Evolutionary conservation across 257 asterid species (phyloP).

Genomic region (Rubia yunnanensis): DNA sequence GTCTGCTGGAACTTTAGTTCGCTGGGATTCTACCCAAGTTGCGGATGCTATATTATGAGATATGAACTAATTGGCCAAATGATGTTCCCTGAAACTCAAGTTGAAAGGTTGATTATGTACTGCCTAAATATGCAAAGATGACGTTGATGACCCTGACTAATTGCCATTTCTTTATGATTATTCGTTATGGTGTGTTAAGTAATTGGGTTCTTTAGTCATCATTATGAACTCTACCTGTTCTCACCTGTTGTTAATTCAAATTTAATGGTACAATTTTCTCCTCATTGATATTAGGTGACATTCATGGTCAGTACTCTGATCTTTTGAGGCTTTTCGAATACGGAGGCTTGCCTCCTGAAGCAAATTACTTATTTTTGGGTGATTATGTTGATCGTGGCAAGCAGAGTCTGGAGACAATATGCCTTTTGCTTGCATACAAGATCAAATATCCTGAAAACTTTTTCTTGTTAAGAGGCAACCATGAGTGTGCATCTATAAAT

Average conservation of each 20-base stretch:
- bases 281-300: conserved; percentile 20
- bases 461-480: conserved; percentile 32
- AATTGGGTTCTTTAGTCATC: neutral
- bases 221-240: neutral
- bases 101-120: neutral
- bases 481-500: conserved; percentile 32
- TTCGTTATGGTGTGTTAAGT: neutral
- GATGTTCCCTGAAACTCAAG: neutral
- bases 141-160: neutral
- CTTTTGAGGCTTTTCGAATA: conserved; percentile 30
- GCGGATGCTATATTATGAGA: neutral
- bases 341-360: conserved; percentile 29
- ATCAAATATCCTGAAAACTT: conserved; percentile 27
- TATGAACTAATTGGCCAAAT: neutral
- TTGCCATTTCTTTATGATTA: neutral
- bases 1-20: neutral
- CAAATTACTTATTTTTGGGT: conserved; percentile 29
- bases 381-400: conserved; percentile 37
- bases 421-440: conserved; percentile 32
- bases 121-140: neutral
- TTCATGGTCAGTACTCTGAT: conserved; percentile 36
- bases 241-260: neutral
- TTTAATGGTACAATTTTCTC: neutral
- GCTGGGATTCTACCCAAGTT: neutral
- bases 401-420: conserved; percentile 34